These are phyloP conservation scores for Rhodotorula sp. DNA, from an alignment of 1,284 basidiomycete species.

Conservation along the genomic window DNA sequence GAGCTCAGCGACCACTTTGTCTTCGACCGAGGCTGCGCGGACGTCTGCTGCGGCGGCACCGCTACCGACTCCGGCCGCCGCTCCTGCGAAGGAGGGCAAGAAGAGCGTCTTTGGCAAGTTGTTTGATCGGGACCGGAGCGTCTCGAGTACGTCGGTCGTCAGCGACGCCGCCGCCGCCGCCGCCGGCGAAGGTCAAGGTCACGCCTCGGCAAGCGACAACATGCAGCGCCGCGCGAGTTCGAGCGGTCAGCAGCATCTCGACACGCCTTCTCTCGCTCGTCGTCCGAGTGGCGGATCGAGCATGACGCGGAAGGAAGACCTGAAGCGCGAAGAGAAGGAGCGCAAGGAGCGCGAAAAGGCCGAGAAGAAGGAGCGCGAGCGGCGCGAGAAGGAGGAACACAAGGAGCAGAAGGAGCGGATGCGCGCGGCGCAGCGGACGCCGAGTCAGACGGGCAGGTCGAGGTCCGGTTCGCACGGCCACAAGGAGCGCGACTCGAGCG, in stretches of 20 bases:
- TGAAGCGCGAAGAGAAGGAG: conserved; percentile 24
- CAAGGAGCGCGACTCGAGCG: conserved; percentile 3
- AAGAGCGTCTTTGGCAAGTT: conserved; percentile 44
- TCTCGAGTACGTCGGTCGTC: conserved; percentile 9
- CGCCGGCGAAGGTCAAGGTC: not conserved
- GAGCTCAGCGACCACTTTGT: not conserved
- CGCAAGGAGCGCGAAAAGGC: conserved; percentile 15
- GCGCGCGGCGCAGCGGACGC: conserved; percentile 9
- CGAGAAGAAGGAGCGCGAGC: conserved; percentile 14
- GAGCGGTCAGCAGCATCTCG: not conserved
- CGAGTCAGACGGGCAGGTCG: conserved; percentile 23
- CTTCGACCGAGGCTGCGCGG: not conserved
- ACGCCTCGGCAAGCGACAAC: not conserved
- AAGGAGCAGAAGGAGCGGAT: conserved; percentile 18
- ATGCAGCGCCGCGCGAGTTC: conserved; percentile 28
- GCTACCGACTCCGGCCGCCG: conserved; percentile 4
- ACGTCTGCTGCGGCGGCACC: not conserved
- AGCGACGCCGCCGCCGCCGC: conserved; percentile 5
- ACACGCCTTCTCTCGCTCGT: conserved; percentile 8
- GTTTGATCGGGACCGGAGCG: conserved; percentile 33
- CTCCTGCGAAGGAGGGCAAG: conserved; percentile 14
- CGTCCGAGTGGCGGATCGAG: conserved; percentile 7
- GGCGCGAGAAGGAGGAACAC: conserved; percentile 13
- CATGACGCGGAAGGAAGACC: conserved; percentile 2
- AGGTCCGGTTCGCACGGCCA: conserved; percentile 8